Base-by-base conservation (phyloP, 164 flowering plant genomes). In the Nymphaea colorata region DNA sequence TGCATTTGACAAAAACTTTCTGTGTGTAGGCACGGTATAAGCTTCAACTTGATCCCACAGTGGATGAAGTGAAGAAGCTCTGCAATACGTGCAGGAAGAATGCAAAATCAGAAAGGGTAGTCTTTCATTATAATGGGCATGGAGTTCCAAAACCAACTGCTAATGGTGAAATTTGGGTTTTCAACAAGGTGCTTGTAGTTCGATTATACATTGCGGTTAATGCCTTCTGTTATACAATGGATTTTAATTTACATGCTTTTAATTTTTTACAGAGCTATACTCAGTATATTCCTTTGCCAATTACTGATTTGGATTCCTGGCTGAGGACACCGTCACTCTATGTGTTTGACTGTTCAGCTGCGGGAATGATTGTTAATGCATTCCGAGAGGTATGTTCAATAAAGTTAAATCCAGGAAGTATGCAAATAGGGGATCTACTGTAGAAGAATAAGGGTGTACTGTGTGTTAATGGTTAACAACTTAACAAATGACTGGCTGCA, bases 291-390 rank as follows among this genome's bases (percentile, higher is more conserved):
- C 99, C 99, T 43, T 75, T 94, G 79, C 91, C 93, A 59, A 72
- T 91, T 72, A 82, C 84, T 79, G 99, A 94, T 62, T 87, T 94
- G 61, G 99, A 91, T 78, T 91, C 96, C 71, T 94, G 98, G 98
- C 73, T 94, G 78, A 85, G 79, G 82, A 87, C 99, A 62, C 99
- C 99, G 1, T 94, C 99, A 10, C 90, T 94, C 59, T 94, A 94
- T 81, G 98, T 94, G n/a, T 88, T 91, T 70, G 99, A 92, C 75
- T 95, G 97, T 74, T 95, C 98, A 80, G 96, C 98, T 76, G 98
- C 97, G 72, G 98, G 98, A 47, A 79, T 86, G 85, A 84, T 92
- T 70, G 86, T 92, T 68, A 89, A 84, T 80, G 86, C 98, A 64
- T 95, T 92, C 76, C 77, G 79, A 61, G 92, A 90, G 96, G 98